phyloP scores from a whole-genome alignment of 148 eudicot species.

The Silene conica region DNA sequence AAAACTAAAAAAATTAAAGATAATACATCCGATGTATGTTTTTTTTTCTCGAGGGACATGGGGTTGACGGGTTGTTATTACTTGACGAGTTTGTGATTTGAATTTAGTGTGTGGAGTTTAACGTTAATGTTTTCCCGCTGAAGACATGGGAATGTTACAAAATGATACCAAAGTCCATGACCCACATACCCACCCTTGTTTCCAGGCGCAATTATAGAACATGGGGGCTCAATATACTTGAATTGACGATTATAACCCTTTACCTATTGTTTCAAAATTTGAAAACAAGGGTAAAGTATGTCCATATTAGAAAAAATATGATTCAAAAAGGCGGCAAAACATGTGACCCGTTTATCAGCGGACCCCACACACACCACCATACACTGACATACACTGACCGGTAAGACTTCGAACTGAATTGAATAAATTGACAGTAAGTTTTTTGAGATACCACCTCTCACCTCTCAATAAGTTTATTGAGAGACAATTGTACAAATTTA shows the following conservation, averaged over 20 bases:
- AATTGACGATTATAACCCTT: constrained; percentile 6
- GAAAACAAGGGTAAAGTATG: constrained; percentile 24
- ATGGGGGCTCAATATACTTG: not conserved
- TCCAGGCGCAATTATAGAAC: constrained; percentile 14
- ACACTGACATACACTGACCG: no score
- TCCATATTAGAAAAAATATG: not conserved
- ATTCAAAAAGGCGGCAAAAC: constrained; percentile 33
- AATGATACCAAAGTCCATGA: not conserved
- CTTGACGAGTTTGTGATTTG: no score
- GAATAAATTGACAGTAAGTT: no score
- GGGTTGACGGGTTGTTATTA: no score
- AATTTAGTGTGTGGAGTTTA: not conserved
- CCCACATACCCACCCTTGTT: constrained; percentile 10
- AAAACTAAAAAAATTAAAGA: no score
- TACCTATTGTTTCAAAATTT: constrained; percentile 10
- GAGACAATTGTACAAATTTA: no score
- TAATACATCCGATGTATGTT: no score
- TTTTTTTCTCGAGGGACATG: no score
- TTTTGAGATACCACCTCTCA: no score
- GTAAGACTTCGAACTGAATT: no score
- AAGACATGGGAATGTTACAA: constrained; percentile 16
- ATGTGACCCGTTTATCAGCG: constrained; percentile 23
- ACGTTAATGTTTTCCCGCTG: constrained; percentile 24
- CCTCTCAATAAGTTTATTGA: no score
- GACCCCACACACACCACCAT: not conserved